phyloP scores from a whole-genome alignment of 2,329 filamentous ascomycete genomes.

The Bisporella sp. region DNA sequence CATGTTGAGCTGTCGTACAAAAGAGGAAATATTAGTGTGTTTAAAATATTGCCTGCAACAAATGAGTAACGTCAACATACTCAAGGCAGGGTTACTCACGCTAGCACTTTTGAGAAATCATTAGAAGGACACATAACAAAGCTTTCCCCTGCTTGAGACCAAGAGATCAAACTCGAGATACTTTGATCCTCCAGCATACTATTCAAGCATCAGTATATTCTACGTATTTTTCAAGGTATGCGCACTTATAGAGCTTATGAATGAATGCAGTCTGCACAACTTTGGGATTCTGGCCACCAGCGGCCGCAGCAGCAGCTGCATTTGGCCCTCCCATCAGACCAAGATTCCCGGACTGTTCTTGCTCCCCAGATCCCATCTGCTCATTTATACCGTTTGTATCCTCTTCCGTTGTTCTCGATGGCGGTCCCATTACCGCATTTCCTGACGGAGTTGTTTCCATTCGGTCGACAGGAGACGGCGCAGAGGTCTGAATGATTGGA shows the following conservation, averaged over 20 bases:
- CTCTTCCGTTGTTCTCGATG: slow-evolving; percentile 25
- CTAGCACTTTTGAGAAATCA: slow-evolving; percentile 96
- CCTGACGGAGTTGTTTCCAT: slow-evolving; percentile 52
- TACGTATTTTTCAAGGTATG: slow-evolving; percentile 7
- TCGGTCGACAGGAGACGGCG: slow-evolving; percentile 49
- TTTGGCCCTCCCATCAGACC: slow-evolving; percentile 22
- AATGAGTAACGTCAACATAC: slow-evolving; percentile 9
- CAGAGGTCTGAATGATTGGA: slow-evolving; percentile 51
- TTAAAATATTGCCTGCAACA: slow-evolving; percentile 87
- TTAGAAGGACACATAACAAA: slow-evolving; percentile 98
- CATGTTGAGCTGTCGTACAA: slow-evolving; percentile 97
- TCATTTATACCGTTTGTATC: slow-evolving; percentile 28
- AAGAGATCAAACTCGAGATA: slow-evolving; percentile 94
- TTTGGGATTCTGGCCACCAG: slow-evolving; percentile 86
- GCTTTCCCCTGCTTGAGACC: slow-evolving; percentile 89
- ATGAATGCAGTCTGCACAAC: slow-evolving; percentile 98
- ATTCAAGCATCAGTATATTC: slow-evolving; percentile 15
- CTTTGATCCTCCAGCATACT: slow-evolving; percentile 95
- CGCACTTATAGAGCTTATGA: slow-evolving; percentile 97
- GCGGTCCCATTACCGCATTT: slow-evolving; percentile 34
- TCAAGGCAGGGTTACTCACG: slow-evolving; percentile 54
- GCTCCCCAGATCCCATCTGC: slow-evolving; percentile 25
- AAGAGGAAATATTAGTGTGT: slow-evolving; percentile 97
- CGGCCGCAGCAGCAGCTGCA: slow-evolving; percentile 44
- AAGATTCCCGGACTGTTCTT: slow-evolving; percentile 29